These are phyloP conservation scores for Dactylonectria estremocensis DNA, from an alignment of 2,329 filamentous ascomycete genomes.

Conservation along the genomic window DNA sequence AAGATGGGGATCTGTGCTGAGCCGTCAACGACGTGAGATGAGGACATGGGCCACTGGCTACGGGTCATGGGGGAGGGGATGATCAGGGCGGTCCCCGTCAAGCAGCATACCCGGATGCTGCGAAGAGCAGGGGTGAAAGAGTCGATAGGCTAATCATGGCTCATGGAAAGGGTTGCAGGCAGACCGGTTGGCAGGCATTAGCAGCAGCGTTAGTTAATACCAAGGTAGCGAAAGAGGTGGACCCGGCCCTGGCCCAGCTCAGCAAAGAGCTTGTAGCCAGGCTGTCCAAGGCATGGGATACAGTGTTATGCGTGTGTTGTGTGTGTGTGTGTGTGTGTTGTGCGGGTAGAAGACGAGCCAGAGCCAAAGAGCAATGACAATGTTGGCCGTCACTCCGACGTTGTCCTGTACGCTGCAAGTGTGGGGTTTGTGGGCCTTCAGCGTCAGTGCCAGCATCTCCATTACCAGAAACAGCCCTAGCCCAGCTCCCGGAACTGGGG, in stretches of 20 bases:
- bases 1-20: background rate
- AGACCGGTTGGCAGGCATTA: background rate
- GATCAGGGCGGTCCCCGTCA: background rate
- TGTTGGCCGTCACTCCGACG: too few relatives aligned
- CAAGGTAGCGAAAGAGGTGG: background rate
- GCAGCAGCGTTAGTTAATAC: background rate
- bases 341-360: background rate
- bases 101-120: slow-evolving; percentile 9
- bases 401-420: background rate
- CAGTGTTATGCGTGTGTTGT: background rate
- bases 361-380: background rate
- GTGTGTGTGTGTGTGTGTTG: background rate
- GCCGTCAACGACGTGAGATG: background rate
- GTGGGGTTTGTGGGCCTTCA: background rate
- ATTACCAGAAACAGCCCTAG: slow-evolving; percentile 16
- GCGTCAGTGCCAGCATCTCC: background rate
- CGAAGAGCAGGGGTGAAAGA: slow-evolving; percentile 6
- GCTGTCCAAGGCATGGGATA: background rate
- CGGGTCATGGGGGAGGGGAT: background rate
- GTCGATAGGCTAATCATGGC: background rate
- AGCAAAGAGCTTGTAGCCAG: background rate
- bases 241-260: background rate
- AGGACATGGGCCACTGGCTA: background rate
- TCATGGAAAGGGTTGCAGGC: background rate
- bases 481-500: background rate